Evolutionary conservation across 306 rosid species (phyloP), one percentile per base, ranked within the genome.

Genomic region (Ziziphus jujuba): DNA sequence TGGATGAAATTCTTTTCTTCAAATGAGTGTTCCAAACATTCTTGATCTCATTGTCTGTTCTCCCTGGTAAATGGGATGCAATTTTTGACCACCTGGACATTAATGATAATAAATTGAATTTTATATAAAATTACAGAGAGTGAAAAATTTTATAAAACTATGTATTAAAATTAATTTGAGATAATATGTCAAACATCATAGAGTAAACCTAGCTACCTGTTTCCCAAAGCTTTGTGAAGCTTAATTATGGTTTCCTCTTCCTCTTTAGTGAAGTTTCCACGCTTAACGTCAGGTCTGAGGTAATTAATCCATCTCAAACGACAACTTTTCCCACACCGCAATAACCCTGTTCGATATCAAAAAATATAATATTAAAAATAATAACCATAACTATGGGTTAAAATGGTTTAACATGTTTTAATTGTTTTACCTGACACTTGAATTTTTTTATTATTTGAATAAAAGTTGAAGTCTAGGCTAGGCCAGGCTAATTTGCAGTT

Each of bases 301-400:
- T 93, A 93, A 75, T 93, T 93, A 57, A 93, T 90, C 98, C 98
- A 93, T 83, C 98, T 93, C 76, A 93, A 49, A 25, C 98, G 97
- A 72, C 98, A 93, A 64, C 98, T 93, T 72, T 93, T 93, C 3
- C 98, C 98, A 63, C 98, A 93, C 65, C 98, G 48, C 24, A 74
- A 51, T 58, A 93, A 79, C 44, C 98, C 98, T 93, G 65, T 14
- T 61, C 19, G 4, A 55, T 65, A 15, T 50, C 3, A 38, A 17
- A 17, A n/a, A n/a, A n/a, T n/a, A n/a, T n/a, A n/a, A n/a, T n/a
- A n/a, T n/a, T 43, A 35, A 20, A 14, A 34, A 44, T 38, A 16
- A 9, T 6, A 12, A 56, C 17, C 1, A 1, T 49, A 14, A 59
- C 33, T 28, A 28, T 28, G 33, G 33, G 33, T 28, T 28, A 2